A percentile compares a stretch with the other conserved stretches of the same genome.
These are phyloP conservation scores for Debaryomyces maramus DNA, from an alignment of 805 yeast species.

Conservation along the genomic window DNA sequence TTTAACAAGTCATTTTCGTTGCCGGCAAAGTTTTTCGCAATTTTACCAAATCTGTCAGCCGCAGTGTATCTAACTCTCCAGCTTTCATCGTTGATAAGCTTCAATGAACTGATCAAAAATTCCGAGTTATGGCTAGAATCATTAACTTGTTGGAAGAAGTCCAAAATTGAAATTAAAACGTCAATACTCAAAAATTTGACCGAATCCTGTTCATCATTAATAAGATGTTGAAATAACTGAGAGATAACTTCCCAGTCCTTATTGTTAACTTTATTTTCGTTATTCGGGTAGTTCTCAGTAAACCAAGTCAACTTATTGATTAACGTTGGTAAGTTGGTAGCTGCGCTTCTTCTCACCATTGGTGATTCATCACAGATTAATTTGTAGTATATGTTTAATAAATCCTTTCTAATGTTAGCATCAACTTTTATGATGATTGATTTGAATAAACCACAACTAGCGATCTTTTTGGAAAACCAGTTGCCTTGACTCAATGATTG, in stretches of 20 bases:
- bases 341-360: slow-evolving; percentile 96
- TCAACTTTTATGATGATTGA: slow-evolving; percentile 62
- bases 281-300: slow-evolving; percentile 35
- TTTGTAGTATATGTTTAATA: slow-evolving; percentile 66
- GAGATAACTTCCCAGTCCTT: slow-evolving; percentile 75
- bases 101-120: slow-evolving; percentile 62
- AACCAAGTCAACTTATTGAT: slow-evolving; percentile 56
- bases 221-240: slow-evolving; percentile 77
- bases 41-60: slow-evolving; percentile 83
- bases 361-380: slow-evolving; percentile 91
- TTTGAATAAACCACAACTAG: slow-evolving; percentile 86
- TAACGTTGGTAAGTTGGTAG: slow-evolving; percentile 73
- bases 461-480: slow-evolving; percentile 93
- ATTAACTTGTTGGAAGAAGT: slow-evolving; percentile 58
- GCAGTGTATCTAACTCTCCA: slow-evolving; percentile 99
- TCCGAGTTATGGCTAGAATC: slow-evolving; percentile 63
- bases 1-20: slow-evolving; percentile 56
- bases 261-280: slow-evolving; percentile 44
- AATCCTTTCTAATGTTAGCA: slow-evolving; percentile 53
- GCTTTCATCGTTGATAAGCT: slow-evolving; percentile 80
- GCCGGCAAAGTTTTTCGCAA: slow-evolving; percentile 64
- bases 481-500: slow-evolving; percentile 79
- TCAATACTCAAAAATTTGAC: slow-evolving; percentile 90
- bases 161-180: slow-evolving; percentile 77
- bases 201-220: slow-evolving; percentile 89